Evolutionary conservation across 192 early-diverging fungal genomes (phyloP), one percentile per base, ranked within the genome.

Genomic region (Backusella mclennaniae): DNA sequence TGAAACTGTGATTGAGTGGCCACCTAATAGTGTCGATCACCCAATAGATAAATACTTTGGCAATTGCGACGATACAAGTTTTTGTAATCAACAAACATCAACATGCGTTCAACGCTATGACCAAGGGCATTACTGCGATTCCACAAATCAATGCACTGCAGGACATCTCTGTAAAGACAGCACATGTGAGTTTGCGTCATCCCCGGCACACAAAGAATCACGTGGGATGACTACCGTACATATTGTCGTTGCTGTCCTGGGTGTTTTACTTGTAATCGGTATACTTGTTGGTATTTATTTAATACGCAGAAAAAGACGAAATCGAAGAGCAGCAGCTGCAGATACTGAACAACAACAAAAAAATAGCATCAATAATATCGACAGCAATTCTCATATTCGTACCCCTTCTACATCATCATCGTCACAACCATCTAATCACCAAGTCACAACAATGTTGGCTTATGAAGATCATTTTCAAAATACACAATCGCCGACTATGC

Each of bases 381-480:
- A 23, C n/a, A 56, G 3, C 11, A 63, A 63, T 63, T 63, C 56
- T 63, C 56, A 63, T 63, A 63, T 63, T 63, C 56, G 56, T 14
- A 63, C 56, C 23, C 56, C 56, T 63, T 63, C 56, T 7, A 63
- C 56, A 63, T 63, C 56, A 5, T 59, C 56, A 63, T 63, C 53
- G 53, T 26, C 56, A 29, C 56, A 63, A 14, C 56, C 56, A 63
- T 63, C 56, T 29, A 63, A 12, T 5, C 56, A 63, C 29, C 56
- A 63, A 29, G 56, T 63, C 23, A 63, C 56, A 63, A 63, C 56
- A 26, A 63, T 63, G 56, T 63, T 63, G 4, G 56, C 9, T 29
- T 63, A 63, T 63, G 56, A 63, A 29, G 56, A 63, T 63, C 56
- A 63, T 29, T 63, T 63, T 29, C 56, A 63, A 63, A 63, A 63